Conservation (phyloP, 1,284 basidiomycete species). For the Marasmius fiardii region DNA sequence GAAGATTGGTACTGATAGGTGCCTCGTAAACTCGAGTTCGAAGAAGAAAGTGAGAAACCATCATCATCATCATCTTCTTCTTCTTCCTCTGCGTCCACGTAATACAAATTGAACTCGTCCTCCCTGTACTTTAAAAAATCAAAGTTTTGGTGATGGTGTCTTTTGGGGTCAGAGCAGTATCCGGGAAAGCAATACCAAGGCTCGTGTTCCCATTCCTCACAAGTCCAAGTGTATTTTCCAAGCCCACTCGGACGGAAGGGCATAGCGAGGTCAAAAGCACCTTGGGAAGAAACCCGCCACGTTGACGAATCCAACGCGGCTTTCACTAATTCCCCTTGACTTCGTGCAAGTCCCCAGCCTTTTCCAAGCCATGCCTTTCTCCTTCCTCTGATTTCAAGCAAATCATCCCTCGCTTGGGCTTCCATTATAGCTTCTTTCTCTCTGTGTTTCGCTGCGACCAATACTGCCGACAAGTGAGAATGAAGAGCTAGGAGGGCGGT, state of each 20-base stretch:
- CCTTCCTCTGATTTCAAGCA: slow-evolving; percentile 47
- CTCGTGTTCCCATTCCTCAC: slow-evolving; percentile 29
- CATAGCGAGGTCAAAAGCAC: slow-evolving; percentile 35
- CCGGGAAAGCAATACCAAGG: slow-evolving; percentile 2
- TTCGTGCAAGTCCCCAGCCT: slow-evolving; percentile 21
- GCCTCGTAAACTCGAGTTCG: too few relatives aligned
- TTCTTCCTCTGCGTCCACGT: too few relatives aligned
- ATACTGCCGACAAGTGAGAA: slow-evolving; percentile 37
- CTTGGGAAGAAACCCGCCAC: not conserved
- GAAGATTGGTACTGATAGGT: too few relatives aligned
- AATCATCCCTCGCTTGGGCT: slow-evolving; percentile 32
- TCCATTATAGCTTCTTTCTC: slow-evolving; percentile 34
- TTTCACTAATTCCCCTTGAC: slow-evolving; percentile 25
- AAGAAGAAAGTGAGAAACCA: too few relatives aligned
- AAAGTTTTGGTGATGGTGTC: slow-evolving; percentile 5
- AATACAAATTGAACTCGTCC: too few relatives aligned
- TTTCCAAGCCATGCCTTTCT: slow-evolving; percentile 50
- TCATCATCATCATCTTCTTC: too few relatives aligned
- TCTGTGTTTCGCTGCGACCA: slow-evolving; percentile 32
- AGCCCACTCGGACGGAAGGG: slow-evolving; percentile 40
- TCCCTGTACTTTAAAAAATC: too few relatives aligned
- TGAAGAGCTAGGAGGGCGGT: slow-evolving; percentile 32
- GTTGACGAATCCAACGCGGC: not conserved
- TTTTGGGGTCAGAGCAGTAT: slow-evolving; percentile 15
- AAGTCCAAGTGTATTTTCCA: slow-evolving; percentile 30